Evolutionary conservation across 2,329 filamentous ascomycete species (phyloP).

Genomic region (Rhynchosporium graminicola): DNA sequence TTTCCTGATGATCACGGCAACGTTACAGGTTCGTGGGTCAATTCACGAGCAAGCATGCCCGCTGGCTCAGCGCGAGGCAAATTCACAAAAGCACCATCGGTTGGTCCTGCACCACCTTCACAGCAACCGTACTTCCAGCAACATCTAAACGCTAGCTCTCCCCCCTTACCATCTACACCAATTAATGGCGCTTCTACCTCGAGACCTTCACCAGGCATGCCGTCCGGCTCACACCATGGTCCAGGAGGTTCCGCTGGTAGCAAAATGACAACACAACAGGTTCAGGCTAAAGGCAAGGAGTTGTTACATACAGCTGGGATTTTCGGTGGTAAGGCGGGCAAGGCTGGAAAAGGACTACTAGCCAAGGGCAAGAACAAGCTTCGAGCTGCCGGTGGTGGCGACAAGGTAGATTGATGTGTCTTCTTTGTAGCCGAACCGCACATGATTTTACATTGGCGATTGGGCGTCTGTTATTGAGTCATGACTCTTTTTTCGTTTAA

Average conservation of each 20-base stretch:
- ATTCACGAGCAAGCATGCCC: constrained; percentile 23
- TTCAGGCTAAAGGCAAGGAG: constrained; percentile 77
- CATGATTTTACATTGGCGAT: constrained; percentile 28
- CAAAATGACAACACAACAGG: constrained; percentile 41
- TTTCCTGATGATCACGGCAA: constrained; percentile 55
- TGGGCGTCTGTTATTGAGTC: constrained; percentile 35
- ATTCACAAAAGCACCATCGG: constrained; percentile 27
- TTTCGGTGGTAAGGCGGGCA: constrained; percentile 67
- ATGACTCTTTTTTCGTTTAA: constrained; percentile 16
- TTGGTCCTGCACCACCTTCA: constrained; percentile 23
- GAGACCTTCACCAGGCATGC: constrained; percentile 21
- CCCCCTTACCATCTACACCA: constrained; percentile 32
- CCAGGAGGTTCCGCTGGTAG: constrained; percentile 31
- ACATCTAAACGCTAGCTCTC: constrained; percentile 52
- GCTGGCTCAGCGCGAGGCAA: constrained; percentile 30
- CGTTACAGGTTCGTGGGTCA: constrained; percentile 32
- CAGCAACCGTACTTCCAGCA: constrained; percentile 58
- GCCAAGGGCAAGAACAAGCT: constrained; percentile 89
- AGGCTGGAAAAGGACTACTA: constrained; percentile 86
- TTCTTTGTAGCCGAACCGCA: constrained; percentile 40
- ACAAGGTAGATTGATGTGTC: constrained; percentile 80
- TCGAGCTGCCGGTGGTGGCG: constrained; percentile 58
- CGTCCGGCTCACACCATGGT: constrained; percentile 33
- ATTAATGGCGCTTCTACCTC: constrained; percentile 26
- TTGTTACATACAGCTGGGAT: constrained; percentile 79